phyloP scores from a whole-genome alignment of 2,329 filamentous ascomycete genomes.

The Chaetomiaceae sp. region DNA sequence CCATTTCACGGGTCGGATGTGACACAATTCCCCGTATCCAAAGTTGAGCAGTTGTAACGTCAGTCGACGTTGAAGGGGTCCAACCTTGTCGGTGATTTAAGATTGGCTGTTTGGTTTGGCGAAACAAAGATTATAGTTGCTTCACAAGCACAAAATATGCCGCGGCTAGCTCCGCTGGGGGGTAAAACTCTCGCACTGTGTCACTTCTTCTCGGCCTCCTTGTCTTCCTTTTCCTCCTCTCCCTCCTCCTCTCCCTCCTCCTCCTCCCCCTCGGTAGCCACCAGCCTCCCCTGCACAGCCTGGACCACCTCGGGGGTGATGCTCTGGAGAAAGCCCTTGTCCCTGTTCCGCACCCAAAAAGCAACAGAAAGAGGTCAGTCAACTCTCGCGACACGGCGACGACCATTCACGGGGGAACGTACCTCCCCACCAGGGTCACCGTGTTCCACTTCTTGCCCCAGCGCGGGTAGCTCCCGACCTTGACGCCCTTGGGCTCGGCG shows the following conservation, averaged over 20 bases:
- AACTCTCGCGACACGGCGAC: too few relatives aligned
- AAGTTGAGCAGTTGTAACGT: too few relatives aligned
- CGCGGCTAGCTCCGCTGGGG: too few relatives aligned
- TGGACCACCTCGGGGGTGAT: constrained; percentile 72
- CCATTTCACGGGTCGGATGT: neutral
- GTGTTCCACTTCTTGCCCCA: constrained; percentile 88
- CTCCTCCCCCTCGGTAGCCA: constrained; percentile 3
- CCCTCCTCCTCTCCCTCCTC: neutral
- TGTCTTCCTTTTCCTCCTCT: neutral
- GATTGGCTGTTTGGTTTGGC: too few relatives aligned
- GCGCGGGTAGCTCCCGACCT: constrained; percentile 91
- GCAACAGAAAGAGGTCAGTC: too few relatives aligned
- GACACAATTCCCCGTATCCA: neutral
- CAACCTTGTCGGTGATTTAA: too few relatives aligned
- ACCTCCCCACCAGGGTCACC: constrained; percentile 75
- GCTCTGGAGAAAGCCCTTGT: constrained; percentile 71
- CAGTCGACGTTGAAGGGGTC: too few relatives aligned
- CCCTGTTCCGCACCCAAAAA: constrained; percentile 47
- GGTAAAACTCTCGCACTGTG: too few relatives aligned
- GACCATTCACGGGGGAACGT: too few relatives aligned
- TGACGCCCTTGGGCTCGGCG: constrained; percentile 72
- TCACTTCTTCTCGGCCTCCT: too few relatives aligned
- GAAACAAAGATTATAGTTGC: too few relatives aligned
- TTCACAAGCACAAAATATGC: too few relatives aligned
- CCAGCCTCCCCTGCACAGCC: constrained; percentile 63